Conservation (phyloP, 129 eudicot genomes). For the Oenanthe sinensis region DNA sequence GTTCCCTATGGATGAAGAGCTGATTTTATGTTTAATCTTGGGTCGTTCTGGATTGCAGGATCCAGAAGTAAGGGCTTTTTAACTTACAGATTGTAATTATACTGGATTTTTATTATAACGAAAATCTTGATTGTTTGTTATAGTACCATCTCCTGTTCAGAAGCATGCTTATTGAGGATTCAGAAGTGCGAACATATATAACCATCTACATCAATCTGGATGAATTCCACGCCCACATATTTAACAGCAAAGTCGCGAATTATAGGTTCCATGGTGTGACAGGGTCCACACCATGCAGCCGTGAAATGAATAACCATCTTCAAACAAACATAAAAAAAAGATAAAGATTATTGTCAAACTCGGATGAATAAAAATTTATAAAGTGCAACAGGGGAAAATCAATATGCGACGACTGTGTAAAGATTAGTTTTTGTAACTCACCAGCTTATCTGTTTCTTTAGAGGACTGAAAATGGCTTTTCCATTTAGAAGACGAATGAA, state of each 20-base stretch:
- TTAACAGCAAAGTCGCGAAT: slow-evolving; percentile 48
- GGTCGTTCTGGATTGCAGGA: not conserved
- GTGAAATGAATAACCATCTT: slow-evolving; percentile 79
- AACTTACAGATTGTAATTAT: not conserved
- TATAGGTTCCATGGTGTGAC: slow-evolving; percentile 55
- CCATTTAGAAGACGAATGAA: slow-evolving; percentile 55
- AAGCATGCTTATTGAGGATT: not conserved
- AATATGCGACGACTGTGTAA: too few relatives aligned
- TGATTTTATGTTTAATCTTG: not conserved
- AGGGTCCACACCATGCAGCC: slow-evolving; percentile 88
- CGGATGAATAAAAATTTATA: not conserved
- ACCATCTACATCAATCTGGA: slow-evolving; percentile 77
- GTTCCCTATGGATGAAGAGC: slow-evolving; percentile 4
- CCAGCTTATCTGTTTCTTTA: slow-evolving; percentile 52
- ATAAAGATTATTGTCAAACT: not conserved
- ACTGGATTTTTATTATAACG: not conserved
- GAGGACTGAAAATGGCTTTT: slow-evolving; percentile 41
- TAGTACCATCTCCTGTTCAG: not conserved
- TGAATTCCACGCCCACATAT: slow-evolving; percentile 58
- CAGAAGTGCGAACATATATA: too few relatives aligned
- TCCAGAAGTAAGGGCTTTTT: not conserved
- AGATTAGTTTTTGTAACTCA: slow-evolving; percentile 5
- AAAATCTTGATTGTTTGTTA: not conserved
- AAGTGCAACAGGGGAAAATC: not conserved
- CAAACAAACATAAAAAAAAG: too few relatives aligned